Conservation (phyloP, 2,329 filamentous ascomycete species). For the Fusarium sp. region DNA sequence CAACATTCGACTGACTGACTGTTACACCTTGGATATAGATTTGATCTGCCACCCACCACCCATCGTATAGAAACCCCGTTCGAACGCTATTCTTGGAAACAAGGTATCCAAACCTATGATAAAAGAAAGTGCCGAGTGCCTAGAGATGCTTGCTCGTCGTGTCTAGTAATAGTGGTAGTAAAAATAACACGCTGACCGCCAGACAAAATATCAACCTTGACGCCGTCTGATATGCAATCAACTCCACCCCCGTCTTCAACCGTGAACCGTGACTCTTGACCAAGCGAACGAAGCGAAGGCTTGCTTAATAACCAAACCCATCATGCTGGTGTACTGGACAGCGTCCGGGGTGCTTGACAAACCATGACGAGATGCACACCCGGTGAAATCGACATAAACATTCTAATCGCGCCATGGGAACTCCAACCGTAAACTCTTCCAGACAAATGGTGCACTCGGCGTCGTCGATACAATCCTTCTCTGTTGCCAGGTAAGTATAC, state of each 20-base stretch:
- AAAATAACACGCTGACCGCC: slow-evolving; percentile 30
- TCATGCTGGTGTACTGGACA: slow-evolving; percentile 77
- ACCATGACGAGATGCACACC: slow-evolving; percentile 72
- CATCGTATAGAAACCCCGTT: neutral
- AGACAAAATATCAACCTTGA: slow-evolving; percentile 21
- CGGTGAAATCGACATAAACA: slow-evolving; percentile 75
- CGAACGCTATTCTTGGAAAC: slow-evolving; percentile 2
- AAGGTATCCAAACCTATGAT: slow-evolving; percentile 20
- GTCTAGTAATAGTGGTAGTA: slow-evolving; percentile 27
- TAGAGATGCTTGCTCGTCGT: slow-evolving; percentile 21
- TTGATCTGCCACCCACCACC: neutral
- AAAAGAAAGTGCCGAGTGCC: slow-evolving; percentile 33
- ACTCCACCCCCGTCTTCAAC: neutral
- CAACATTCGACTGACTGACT: neutral
- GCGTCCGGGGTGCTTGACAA: slow-evolving; percentile 69
- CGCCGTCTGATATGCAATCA: slow-evolving; percentile 41
- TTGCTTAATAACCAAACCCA: slow-evolving; percentile 63
- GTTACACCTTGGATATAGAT: neutral
- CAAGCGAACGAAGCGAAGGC: slow-evolving; percentile 9
- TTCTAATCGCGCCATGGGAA: slow-evolving; percentile 74
- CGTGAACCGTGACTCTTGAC: slow-evolving; percentile 8
- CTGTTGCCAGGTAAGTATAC: slow-evolving; percentile 73
- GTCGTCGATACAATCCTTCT: slow-evolving; percentile 76
- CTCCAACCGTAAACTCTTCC: slow-evolving; percentile 73
- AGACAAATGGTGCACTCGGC: slow-evolving; percentile 77